These are phyloP conservation scores for Multifurca ochricompacta DNA, from an alignment of 768 basidiomycete genomes.

Conservation along the genomic window DNA sequence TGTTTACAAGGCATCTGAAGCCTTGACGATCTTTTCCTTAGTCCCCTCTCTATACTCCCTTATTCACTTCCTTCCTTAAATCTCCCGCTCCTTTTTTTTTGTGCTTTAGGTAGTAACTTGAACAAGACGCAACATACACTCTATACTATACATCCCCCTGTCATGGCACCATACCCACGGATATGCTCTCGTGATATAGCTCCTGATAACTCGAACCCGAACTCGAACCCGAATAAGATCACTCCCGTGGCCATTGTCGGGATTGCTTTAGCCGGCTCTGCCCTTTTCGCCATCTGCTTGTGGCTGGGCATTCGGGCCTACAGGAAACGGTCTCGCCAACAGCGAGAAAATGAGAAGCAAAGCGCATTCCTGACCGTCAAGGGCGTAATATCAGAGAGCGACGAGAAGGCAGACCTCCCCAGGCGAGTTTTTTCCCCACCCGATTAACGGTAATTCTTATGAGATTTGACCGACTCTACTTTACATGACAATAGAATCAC, in stretches of 20 bases:
- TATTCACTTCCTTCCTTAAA: neutral
- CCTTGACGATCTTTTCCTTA: neutral
- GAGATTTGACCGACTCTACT: neutral
- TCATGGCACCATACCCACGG: slow-evolving; percentile 16
- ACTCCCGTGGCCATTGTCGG: slow-evolving; percentile 41
- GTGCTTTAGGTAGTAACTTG: neutral
- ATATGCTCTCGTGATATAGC: slow-evolving; percentile 1
- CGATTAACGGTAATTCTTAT: no score
- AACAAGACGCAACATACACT: neutral
- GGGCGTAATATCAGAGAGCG: slow-evolving; percentile 36
- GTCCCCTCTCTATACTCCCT: neutral
- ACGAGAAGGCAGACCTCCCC: slow-evolving; percentile 6
- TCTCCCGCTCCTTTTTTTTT: slow-evolving; percentile 3
- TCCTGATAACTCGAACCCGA: neutral
- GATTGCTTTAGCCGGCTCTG: slow-evolving; percentile 39
- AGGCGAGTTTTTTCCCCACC: neutral
- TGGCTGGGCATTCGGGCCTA: slow-evolving; percentile 39
- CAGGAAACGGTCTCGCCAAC: slow-evolving; percentile 34
- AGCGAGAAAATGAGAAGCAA: slow-evolving; percentile 32
- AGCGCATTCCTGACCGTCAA: slow-evolving; percentile 43
- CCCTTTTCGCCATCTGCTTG: slow-evolving; percentile 31
- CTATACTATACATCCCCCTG: neutral
- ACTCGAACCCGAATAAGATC: neutral
- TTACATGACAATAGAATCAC: neutral
- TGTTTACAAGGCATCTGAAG: neutral